Base-by-base conservation (phyloP, 495 filamentous ascomycete genomes). In the Penicillium odoratum region DNA sequence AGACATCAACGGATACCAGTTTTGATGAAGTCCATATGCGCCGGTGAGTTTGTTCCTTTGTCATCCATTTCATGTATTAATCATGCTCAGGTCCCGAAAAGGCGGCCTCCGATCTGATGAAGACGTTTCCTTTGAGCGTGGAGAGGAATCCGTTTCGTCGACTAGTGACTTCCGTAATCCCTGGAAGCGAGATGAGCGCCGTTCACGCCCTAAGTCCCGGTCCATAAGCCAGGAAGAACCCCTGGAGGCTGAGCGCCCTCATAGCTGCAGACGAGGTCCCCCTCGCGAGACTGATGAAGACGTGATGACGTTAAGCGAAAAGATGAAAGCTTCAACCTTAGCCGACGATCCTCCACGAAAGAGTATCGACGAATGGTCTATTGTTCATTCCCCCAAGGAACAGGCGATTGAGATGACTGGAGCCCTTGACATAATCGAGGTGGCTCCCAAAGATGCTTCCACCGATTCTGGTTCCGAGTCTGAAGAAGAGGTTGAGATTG, bases 11-110 rank as follows among this genome's bases (percentile, higher is more conserved):
- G 15, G 55, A 42, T 40, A 57, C 64, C 15, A 70, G 66, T 8
- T 64, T 74, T 45, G 76, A 79, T 31, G 79, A 84, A 51, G 76
- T 86, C 40, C 77, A 81, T n/a, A 76, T 85, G 31, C 77, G 69
- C 31, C 31, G 79, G 66, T 69, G 16, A 57, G 61, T 44, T 3
- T 29, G 1, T 26, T 40, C 4, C 3, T 0, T 25, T 28, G 31
- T 1, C 9, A 10, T 11, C 3, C 4, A n/a, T 11, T n/a, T n/a
- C n/a, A 15, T 21, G 3, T 40, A 3, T 11, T 36, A 13, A 30
- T 7, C 54, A 57, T 30, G 7, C 4, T 5, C 3, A 56, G 42
- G 21, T 64, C 53, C 6, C 51, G 46, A 13, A 63, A 31, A 40
- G 48, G 48, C 3, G 46, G 61, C 7, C 61, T 51, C 18, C 55